These are phyloP conservation scores for Acer saccharum DNA, from an alignment of 345 rosid genomes.

Conservation along the genomic window DNA sequence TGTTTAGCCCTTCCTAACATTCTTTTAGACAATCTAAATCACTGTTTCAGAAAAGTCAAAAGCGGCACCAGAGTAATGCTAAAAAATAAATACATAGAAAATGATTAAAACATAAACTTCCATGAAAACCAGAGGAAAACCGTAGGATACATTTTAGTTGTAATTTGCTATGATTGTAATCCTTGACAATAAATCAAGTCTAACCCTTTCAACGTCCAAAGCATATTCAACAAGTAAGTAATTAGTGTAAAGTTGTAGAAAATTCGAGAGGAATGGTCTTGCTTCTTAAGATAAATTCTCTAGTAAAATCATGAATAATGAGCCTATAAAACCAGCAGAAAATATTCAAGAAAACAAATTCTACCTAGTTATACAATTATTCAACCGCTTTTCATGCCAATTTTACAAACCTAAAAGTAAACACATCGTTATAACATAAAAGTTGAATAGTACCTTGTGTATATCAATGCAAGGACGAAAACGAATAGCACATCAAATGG, in stretches of 20 bases:
- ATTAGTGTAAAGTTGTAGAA: not conserved
- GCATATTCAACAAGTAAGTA: not conserved
- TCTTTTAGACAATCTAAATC: not conserved
- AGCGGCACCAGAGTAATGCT: no score
- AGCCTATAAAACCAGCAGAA: slow-evolving; percentile 2
- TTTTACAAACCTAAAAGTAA: no score
- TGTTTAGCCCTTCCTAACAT: not conserved
- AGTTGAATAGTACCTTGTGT: slow-evolving; percentile 60
- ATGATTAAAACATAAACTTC: not conserved
- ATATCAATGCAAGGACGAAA: slow-evolving; percentile 95
- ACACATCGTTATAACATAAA: not conserved
- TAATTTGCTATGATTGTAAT: not conserved
- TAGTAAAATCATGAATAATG: not conserved
- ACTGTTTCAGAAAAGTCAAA: not conserved
- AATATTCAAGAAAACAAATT: not conserved
- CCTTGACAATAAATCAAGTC: not conserved
- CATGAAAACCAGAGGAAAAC: not conserved
- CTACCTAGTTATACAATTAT: not conserved
- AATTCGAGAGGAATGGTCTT: not conserved
- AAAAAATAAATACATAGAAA: not conserved
- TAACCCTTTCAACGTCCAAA: not conserved
- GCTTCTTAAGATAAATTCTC: not conserved
- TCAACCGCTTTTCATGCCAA: not conserved
- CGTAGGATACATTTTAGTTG: not conserved
- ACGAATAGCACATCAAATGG: slow-evolving; percentile 59